Evolutionary conservation across 768 basidiomycete species (phyloP), one percentile per base, ranked within the genome.

Genomic region (Lactarius akahatsu): DNA sequence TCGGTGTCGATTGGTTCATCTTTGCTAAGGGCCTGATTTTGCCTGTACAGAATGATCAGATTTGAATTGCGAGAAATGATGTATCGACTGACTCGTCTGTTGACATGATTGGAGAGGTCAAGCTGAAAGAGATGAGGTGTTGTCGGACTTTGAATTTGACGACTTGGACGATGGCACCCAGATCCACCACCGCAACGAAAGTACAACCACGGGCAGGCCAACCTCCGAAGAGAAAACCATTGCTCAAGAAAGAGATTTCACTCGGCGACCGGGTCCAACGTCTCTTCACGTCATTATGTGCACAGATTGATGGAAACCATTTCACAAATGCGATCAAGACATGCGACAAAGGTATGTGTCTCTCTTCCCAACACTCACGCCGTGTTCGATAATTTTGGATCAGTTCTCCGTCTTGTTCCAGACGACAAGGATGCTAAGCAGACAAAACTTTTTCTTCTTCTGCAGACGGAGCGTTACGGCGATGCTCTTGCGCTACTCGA

Each of bases 241-340:
- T 74, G 71, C 69, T 71, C 34, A 79, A 77, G 64, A 71, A 74
- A 57, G 73, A 76, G 1, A 66, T 77, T 4, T 67, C 79, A 5
- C 68, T 73, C 38, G 70, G 72, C 40, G 79, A 79, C 59, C 72
- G 76, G 50, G 69, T 83, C 59, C 87, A 84, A 72, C 83, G 86
- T 20, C 79, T 91, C 60, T 94, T 91, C 77, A 86, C 84, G 58
- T 90, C 91, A 45, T 78, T 97, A 4, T 89, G 86, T 74, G 90
- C 91, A 11, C 95, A 96, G 75, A 88, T 96, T 71, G 92, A 96
- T 68, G 92, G 90, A n/a, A 91, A 90, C 1, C 87, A 95, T 77
- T 88, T 93, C 74, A 77, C 78, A 54, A 94, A 93, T 72, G 94
- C 93, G 32, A 83, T 94, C 73, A 92, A 89, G 83, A 95, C 94